These are phyloP conservation scores for Aspergillus calidoustus DNA, from an alignment of 2,329 filamentous ascomycete species.

Conservation along the genomic window DNA sequence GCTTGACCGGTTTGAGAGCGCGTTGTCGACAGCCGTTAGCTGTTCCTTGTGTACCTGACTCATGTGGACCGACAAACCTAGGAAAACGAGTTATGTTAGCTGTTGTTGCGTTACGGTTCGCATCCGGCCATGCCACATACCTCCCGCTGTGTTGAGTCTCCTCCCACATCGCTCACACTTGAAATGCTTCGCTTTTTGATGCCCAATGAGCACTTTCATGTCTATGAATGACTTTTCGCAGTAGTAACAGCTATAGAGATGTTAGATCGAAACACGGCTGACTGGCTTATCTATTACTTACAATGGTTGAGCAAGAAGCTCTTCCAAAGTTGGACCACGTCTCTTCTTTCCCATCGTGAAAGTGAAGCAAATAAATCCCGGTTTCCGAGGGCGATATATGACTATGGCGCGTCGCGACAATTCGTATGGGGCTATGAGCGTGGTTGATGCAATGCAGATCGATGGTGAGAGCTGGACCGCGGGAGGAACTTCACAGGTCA, in stretches of 20 bases:
- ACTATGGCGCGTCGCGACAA: not conserved
- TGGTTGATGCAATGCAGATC: no score
- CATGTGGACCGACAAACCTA: constrained; percentile 94
- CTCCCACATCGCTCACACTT: constrained; percentile 92
- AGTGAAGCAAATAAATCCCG: not conserved
- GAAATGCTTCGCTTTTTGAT: constrained; percentile 99
- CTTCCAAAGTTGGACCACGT: constrained; percentile 83
- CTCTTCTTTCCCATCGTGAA: constrained; percentile 83
- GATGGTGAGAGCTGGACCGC: no score
- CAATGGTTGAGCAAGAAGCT: constrained; percentile 82
- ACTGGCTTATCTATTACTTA: no score
- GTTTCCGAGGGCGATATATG: not conserved
- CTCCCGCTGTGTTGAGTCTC: constrained; percentile 90
- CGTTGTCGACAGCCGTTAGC: constrained; percentile 86
- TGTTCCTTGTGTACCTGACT: constrained; percentile 98
- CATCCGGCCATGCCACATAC: constrained; percentile 55
- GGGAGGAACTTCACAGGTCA: not conserved
- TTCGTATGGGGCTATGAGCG: no score
- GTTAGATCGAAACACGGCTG: no score
- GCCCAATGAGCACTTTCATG: constrained; percentile 91
- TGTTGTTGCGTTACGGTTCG: not conserved
- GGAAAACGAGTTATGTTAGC: not conserved
- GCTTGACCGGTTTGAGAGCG: constrained; percentile 80
- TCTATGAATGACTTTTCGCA: constrained; percentile 99
- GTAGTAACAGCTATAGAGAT: constrained; percentile 76